Evolutionary conservation across 306 rosid species (phyloP).

Genomic region (Trifolium fragiferum): DNA sequence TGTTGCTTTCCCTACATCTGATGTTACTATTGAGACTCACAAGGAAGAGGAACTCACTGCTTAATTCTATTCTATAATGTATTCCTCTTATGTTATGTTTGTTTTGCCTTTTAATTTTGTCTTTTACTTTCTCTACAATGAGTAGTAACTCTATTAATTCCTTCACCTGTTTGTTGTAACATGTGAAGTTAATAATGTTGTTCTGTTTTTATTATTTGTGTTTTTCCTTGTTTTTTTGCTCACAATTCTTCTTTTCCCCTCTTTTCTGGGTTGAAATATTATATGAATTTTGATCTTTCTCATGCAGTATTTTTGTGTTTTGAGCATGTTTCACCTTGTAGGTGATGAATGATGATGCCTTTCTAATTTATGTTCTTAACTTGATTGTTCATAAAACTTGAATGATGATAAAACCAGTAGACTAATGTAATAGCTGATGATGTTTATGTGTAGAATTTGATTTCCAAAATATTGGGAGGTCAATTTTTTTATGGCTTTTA

Average conservation of each 20-base stretch:
- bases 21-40: constrained; percentile 76
- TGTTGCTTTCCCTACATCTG: constrained; percentile 66
- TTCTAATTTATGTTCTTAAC: too few relatives aligned
- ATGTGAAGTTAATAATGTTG: constrained; percentile 33
- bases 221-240: background rate
- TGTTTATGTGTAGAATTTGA: background rate
- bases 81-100: background rate
- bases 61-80: constrained; percentile 20
- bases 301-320: background rate
- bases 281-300: background rate
- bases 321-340: background rate
- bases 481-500: background rate
- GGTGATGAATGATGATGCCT: background rate
- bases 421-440: background rate
- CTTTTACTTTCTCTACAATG: constrained; percentile 13
- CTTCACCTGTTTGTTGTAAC: constrained; percentile 35
- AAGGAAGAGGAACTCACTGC: constrained; percentile 77
- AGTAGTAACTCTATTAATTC: constrained; percentile 29
- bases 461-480: constrained; percentile 2
- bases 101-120: constrained; percentile 6
- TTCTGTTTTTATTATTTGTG: constrained; percentile 20
- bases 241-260: background rate
- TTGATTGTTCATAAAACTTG: too few relatives aligned
- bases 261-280: background rate
- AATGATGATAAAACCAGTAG: background rate